A percentile compares a stretch with the other conserved stretches of the same genome.
phyloP scores from a whole-genome alignment of 371 early-diverging fungal genomes.

The Mortierella sp. region DNA sequence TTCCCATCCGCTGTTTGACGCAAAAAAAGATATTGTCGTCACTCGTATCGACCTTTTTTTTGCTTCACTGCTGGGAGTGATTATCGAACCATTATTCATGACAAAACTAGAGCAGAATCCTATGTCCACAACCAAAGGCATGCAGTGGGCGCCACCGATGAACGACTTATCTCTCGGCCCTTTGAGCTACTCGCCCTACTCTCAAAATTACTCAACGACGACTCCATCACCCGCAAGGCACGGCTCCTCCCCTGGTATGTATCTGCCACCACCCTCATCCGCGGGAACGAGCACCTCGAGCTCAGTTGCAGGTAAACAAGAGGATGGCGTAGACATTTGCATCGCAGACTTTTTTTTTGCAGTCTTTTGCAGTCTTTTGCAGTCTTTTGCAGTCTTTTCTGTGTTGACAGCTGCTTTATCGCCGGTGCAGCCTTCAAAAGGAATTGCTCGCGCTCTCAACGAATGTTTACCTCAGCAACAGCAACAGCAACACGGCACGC shows the following conservation, averaged over 20 bases:
- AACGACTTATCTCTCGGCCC: conserved; percentile 27
- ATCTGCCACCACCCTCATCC: conserved; percentile 10
- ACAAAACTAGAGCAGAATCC: conserved; percentile 47
- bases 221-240: conserved; percentile 18
- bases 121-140: conserved; percentile 40
- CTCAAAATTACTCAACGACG: conserved; percentile 15
- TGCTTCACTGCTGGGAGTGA: background rate
- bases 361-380: background rate
- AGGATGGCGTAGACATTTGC: background rate
- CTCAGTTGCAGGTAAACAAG: conserved; percentile 12
- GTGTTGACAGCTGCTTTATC: too few relatives aligned
- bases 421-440: too few relatives aligned
- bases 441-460: background rate
- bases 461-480: conserved; percentile 27
- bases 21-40: too few relatives aligned
- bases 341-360: background rate
- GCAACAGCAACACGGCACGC: conserved; percentile 20
- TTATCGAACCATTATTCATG: conserved; percentile 14
- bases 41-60: background rate
- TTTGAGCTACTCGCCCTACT: conserved; percentile 33
- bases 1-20: too few relatives aligned
- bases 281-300: conserved; percentile 9
- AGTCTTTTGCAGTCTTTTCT: background rate
- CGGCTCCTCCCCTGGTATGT: conserved; percentile 1
- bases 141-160: conserved; percentile 47